Evolutionary conservation across 2,329 filamentous ascomycete species (phyloP), one percentile per base, ranked within the genome.

Genomic region (Metarhizium album): DNA sequence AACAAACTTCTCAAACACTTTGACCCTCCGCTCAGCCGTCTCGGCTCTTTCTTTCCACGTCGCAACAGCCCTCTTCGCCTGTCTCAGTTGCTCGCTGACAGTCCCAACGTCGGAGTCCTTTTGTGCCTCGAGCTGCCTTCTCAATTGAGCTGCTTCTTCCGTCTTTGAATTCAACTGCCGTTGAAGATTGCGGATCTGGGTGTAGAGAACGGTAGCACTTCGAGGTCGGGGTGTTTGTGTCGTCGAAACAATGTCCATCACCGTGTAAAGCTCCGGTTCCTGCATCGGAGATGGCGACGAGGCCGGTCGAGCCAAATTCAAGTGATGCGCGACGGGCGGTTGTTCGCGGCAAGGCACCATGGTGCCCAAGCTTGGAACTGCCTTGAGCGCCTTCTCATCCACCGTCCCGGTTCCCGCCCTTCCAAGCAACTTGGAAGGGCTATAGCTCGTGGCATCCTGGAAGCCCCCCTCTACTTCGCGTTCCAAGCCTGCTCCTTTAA

Each of bases 41-140:
- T 79, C 72, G 0, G 81, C 81, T 31, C 78, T 68, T 31, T 68
- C 70, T 54, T 69, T 74, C 81, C 80, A 84, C 54, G 65, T 69
- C 1, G 56, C 56, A 4, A 59, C 53, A 23, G 68, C 64, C 13
- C 58, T 57, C 31, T 59, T 64, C 1, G 66, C 63, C 33, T 63
- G 63, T 20, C 72, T 63, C 43, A 83, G 58, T 55, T 77, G 68
- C 55, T 78, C 72, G 49, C 70, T 71, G 49, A 80, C 57, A 4
- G 67, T 69, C 1, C 71, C 71, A 16, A 74, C 59, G 42, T 74
- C 72, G 42, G 69, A 59, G 37, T 69, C 66, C 40, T 69, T 65
- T 42, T 70, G 66, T 16, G 72, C 62, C 46, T 74, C 72, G 2
- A 81, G 58, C 50, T 74, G 70, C 6, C 71, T 67, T 18, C 66